Conservation (phyloP, 1,284 basidiomycete species). For the Cryptococcus wingfieldii region DNA sequence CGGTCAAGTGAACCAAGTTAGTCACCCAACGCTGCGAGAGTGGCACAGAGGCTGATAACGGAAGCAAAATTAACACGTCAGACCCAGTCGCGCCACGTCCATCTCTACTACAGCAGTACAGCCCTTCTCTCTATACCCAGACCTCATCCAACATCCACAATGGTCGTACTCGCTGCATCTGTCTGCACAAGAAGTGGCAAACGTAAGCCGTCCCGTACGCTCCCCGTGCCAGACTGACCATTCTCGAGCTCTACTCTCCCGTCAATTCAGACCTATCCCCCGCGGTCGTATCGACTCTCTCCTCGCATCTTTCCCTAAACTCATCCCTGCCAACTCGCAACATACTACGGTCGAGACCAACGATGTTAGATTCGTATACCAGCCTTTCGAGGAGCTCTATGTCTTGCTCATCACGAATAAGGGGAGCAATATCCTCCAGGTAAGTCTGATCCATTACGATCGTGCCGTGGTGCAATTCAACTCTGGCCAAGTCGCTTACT, state of each 20-base stretch:
- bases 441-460: slow-evolving; percentile 16
- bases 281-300: slow-evolving; percentile 90
- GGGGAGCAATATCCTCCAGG: slow-evolving; percentile 87
- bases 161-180: slow-evolving; percentile 68
- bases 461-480: neutral
- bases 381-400: slow-evolving; percentile 96
- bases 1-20: too few relatives aligned
- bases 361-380: slow-evolving; percentile 96
- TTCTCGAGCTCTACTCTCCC: slow-evolving; percentile 79
- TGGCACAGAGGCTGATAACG: neutral
- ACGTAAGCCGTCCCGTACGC: slow-evolving; percentile 35
- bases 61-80: neutral
- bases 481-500: slow-evolving; percentile 1
- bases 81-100: neutral
- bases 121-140: neutral
- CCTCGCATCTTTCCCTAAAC: slow-evolving; percentile 93
- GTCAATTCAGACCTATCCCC: slow-evolving; percentile 93
- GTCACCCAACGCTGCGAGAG: neutral
- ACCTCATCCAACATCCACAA: neutral
- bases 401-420: slow-evolving; percentile 98
- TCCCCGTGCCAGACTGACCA: neutral
- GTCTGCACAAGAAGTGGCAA: slow-evolving; percentile 64
- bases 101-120: neutral
- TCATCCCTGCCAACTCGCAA: slow-evolving; percentile 93
- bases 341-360: slow-evolving; percentile 92